Base-by-base conservation (phyloP, 345 rosid species). In the Heritiera littoralis region DNA sequence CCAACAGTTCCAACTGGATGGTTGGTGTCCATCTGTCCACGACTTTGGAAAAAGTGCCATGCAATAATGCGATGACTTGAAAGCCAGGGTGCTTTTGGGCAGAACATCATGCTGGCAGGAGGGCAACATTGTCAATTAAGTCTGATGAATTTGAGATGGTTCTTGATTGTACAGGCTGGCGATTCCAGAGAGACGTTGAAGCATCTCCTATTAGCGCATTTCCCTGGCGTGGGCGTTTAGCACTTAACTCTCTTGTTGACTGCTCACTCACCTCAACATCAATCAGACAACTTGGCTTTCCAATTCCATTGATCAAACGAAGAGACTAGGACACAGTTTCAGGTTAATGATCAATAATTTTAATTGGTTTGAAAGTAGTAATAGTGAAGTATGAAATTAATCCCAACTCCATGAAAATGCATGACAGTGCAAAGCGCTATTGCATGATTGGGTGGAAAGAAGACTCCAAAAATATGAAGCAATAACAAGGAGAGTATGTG, bases 121-220 rank as follows among this genome's bases (percentile, higher is more conserved):
- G 69, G 71, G 20, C 75, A 59, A 41, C 54, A 48, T 51, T 65
- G 83, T 82, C 74, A 83, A 66, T 77, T 45, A 49, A 2, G 14
- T n/a, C 23, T 74, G 68, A 46, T 51, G 48, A 18, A 66, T 73
- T 17, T 32, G 5, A 59, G 80, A 74, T 40, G 72, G 40, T 48
- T 83, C 79, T 59, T 76, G 14, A 54, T 71, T 74, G n/a, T 56
- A 80, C 83, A 85, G 86, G 69, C 86, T 84, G 81, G 85, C 83
- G 35, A 61, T 79, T 71, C 45, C 75, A 59, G 70, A 84, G 81
- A 76, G 72, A 81, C 78, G 76, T 35, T 35, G 38, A 35, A 35
- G 38, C 38, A 35, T 35, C 3, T 1, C 4, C 61, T 2, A 4
- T 18, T 54, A 15, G 58, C 20, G 45, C 6, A 43, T 43, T 54